Percentiles rank a stretch among this genome's conserved stretches.
Conservation (phyloP, 2,329 filamentous ascomycete species). For the Sporothrix inflata region DNA sequence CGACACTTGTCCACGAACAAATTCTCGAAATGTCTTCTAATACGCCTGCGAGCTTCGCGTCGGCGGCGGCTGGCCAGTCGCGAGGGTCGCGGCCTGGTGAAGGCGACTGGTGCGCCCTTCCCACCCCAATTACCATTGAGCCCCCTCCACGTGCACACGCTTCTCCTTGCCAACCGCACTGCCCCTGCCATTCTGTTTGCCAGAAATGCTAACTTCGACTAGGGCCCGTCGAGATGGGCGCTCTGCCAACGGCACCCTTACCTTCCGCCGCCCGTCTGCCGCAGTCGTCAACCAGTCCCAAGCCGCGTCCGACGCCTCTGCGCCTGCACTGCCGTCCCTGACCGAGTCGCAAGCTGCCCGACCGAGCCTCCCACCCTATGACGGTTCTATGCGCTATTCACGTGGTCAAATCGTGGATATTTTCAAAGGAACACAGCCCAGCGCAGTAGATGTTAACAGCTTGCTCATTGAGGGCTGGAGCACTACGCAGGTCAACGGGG, state of each 20-base stretch:
- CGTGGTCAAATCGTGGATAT: constrained; percentile 79
- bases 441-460: constrained; percentile 58
- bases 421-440: constrained; percentile 58
- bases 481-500: constrained; percentile 70
- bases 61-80: constrained; percentile 77
- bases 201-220: background rate
- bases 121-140: background rate
- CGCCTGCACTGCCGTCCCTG: constrained; percentile 33
- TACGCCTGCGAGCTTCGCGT: constrained; percentile 82
- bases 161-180: background rate
- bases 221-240: constrained; percentile 64
- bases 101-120: constrained; percentile 32
- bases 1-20: background rate
- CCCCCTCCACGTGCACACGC: too few species aligned
- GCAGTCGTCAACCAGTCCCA: constrained; percentile 50
- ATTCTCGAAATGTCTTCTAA: constrained; percentile 65
- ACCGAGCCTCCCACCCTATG: constrained; percentile 48
- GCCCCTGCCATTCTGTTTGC: background rate
- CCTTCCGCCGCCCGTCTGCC: constrained; percentile 66
- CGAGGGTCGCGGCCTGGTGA: constrained; percentile 60
- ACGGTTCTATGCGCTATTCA: constrained; percentile 66
- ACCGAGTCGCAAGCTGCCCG: constrained; percentile 40
- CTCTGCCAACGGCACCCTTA: constrained; percentile 64
- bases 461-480: constrained; percentile 80
- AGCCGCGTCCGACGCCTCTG: constrained; percentile 31